Conservation (phyloP, 2,329 filamentous ascomycete genomes). For the Pseudogymnoascus sp. region DNA sequence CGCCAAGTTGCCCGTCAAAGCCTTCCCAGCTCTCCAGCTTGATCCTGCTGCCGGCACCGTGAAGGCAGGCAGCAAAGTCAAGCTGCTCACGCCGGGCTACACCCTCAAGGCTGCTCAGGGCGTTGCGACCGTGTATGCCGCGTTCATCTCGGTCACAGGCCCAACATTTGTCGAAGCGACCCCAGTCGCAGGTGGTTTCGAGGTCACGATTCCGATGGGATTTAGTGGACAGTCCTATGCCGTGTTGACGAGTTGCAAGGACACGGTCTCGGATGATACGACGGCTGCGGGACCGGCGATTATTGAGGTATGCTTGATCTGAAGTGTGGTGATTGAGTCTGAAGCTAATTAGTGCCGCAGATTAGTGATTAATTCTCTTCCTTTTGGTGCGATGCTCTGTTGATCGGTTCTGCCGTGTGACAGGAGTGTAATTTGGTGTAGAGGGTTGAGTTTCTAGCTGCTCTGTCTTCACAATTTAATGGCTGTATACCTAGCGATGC, state of each 20-base stretch:
- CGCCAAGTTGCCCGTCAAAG: conserved; percentile 49
- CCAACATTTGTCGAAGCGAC: conserved; percentile 28
- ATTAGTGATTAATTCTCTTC: neutral
- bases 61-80: conserved; percentile 20
- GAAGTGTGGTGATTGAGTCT: neutral
- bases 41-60: conserved; percentile 21
- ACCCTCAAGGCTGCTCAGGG: conserved; percentile 19
- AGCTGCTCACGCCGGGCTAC: conserved; percentile 24
- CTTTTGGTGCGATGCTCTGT: neutral
- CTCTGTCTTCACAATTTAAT: neutral
- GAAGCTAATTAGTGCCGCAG: neutral
- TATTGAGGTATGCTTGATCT: conserved; percentile 22
- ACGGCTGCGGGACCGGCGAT: conserved; percentile 31
- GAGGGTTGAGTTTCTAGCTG: neutral
- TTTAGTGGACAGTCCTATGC: conserved; percentile 35
- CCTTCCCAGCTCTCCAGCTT: conserved; percentile 45
- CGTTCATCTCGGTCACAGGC: conserved; percentile 35
- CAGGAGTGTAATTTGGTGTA: neutral
- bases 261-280: conserved; percentile 30
- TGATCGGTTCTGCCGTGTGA: neutral
- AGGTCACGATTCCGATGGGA: conserved; percentile 27
- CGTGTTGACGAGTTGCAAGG: conserved; percentile 32
- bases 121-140: conserved; percentile 28
- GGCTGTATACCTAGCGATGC: neutral
- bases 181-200: conserved; percentile 21